Conservation (phyloP, 2,329 filamentous ascomycete genomes). For the Didymella keratinophila region DNA sequence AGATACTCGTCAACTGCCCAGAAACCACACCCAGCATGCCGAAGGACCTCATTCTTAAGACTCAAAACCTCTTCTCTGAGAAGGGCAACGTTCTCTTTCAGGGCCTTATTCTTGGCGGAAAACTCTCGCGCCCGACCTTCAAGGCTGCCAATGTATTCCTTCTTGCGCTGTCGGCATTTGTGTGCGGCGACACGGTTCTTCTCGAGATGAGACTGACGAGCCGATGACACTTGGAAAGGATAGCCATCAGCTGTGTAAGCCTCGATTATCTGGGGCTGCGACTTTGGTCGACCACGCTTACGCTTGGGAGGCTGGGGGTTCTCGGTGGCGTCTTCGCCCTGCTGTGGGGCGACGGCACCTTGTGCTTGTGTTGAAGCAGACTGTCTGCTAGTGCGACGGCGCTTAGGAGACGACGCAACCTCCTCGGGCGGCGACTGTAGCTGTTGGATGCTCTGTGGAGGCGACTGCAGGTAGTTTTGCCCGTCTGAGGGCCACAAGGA, state of each 20-base stretch:
- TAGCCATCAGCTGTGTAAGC: conserved; percentile 44
- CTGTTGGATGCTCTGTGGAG: conserved; percentile 15
- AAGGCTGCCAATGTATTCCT: conserved; percentile 62
- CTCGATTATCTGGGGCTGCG: conserved; percentile 43
- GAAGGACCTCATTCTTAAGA: conserved; percentile 50
- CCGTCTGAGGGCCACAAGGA: conserved; percentile 30
- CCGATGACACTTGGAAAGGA: conserved; percentile 45
- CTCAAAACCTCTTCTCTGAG: conserved; percentile 47
- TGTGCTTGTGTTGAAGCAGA: conserved; percentile 21
- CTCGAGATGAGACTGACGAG: conserved; percentile 60
- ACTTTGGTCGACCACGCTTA: conserved; percentile 49
- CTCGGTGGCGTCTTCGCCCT: conserved; percentile 22
- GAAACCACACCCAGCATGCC: conserved; percentile 49
- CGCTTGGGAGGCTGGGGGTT: conserved; percentile 45
- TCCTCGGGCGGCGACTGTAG: conserved; percentile 18
- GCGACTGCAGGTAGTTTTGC: conserved; percentile 1
- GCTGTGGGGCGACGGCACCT: conserved; percentile 9
- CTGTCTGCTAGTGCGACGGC: conserved; percentile 37
- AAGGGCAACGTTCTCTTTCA: conserved; percentile 46
- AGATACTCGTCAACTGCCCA: conserved; percentile 51
- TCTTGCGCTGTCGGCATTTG: conserved; percentile 76
- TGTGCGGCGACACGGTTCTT: conserved; percentile 76
- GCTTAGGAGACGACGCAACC: conserved; percentile 32
- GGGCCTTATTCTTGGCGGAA: conserved; percentile 44
- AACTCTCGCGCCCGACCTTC: conserved; percentile 56